Conservation (phyloP, 148 eudicot genomes). For the Rhododendron ferrugineum region DNA sequence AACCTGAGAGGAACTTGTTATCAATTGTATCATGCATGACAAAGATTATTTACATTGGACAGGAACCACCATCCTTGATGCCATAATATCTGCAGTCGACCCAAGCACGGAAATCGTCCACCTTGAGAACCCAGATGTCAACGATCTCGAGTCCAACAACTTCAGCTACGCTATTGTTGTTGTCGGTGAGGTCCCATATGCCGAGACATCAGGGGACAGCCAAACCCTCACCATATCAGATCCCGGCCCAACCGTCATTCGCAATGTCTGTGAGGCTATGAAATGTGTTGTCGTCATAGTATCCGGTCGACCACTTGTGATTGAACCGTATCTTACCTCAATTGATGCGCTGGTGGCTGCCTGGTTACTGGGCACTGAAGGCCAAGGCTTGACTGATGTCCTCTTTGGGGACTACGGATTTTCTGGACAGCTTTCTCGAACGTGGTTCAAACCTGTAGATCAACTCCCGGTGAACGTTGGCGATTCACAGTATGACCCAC, state of each 20-base stretch:
- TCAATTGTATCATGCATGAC: neutral
- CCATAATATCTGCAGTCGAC: conserved; percentile 49
- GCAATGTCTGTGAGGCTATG: conserved; percentile 51
- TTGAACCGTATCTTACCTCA: conserved; percentile 55
- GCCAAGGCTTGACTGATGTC: conserved; percentile 68
- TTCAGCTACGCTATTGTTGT: conserved; percentile 64
- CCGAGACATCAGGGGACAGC: conserved; percentile 78
- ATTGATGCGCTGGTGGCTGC: conserved; percentile 74
- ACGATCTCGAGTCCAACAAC: conserved; percentile 44
- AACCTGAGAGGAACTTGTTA: neutral
- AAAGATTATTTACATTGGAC: conserved; percentile 9
- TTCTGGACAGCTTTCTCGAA: conserved; percentile 59
- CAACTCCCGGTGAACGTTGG: conserved; percentile 82
- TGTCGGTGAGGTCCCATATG: conserved; percentile 73
- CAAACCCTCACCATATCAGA: conserved; percentile 47
- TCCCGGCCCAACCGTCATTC: conserved; percentile 62
- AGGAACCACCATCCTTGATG: conserved; percentile 74
- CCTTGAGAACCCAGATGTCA: conserved; percentile 43
- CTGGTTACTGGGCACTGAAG: conserved; percentile 84
- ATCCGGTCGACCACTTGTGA: conserved; percentile 75
- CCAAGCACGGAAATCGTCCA: conserved; percentile 49
- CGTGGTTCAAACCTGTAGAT: conserved; percentile 75
- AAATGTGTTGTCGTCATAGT: conserved; percentile 65
- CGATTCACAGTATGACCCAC: conserved; percentile 69
- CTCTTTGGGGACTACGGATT: conserved; percentile 75